Conservation (phyloP, 352 stramenopile genomes). For the Thraustochytrium sp. region DNA sequence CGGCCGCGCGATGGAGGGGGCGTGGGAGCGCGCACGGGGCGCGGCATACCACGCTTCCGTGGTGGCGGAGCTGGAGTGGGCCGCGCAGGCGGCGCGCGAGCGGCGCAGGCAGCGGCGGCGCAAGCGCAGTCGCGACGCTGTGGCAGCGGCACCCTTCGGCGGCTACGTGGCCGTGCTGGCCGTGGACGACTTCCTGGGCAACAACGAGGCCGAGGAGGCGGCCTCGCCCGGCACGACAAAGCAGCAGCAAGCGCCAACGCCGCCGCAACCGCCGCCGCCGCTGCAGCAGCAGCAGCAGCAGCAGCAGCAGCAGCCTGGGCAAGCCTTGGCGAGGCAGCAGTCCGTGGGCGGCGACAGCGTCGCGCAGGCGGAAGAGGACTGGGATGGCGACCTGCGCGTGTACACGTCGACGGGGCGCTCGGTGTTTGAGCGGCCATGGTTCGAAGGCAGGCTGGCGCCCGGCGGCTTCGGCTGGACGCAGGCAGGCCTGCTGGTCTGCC, state of each 20-base stretch:
- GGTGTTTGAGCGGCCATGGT: background rate
- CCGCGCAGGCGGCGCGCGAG: background rate
- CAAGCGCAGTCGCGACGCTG: background rate
- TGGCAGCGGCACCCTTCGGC: background rate
- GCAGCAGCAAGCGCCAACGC: too few species aligned
- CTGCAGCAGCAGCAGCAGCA: background rate
- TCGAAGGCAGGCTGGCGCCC: background rate
- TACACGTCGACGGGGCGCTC: background rate
- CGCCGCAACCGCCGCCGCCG: too few species aligned
- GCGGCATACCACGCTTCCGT: background rate
- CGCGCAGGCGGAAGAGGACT: background rate
- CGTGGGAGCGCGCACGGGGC: background rate
- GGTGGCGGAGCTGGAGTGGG: background rate
- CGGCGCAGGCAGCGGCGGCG: background rate
- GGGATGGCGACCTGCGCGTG: background rate
- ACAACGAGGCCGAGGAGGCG: too few species aligned
- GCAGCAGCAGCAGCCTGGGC: background rate
- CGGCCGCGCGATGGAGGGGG: background rate
- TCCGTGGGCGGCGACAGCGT: background rate
- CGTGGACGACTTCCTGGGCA: background rate
- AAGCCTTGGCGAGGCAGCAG: background rate
- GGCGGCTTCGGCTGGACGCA: conserved; percentile 8
- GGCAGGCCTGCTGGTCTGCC: background rate
- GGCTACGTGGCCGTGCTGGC: background rate
- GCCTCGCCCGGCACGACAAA: too few species aligned